phyloP scores from a whole-genome alignment of 768 basidiomycete species.

The Leccinum truebloodii region DNA sequence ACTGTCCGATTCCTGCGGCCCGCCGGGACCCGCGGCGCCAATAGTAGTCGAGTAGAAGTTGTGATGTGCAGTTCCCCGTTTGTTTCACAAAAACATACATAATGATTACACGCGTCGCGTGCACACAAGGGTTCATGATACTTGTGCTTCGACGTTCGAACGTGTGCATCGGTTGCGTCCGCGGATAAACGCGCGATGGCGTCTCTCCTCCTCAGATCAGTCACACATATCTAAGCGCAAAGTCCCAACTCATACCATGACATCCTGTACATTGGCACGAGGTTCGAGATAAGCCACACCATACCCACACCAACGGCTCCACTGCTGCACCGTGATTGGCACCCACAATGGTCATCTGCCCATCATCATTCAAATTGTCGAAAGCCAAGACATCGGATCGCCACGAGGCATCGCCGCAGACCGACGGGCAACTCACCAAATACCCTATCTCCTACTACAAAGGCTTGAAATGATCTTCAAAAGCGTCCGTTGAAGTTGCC shows the following conservation, averaged over 20 bases:
- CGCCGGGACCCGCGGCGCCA: neutral
- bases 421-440: neutral
- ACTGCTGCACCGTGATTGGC: neutral
- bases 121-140: no score
- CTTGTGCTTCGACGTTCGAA: no score
- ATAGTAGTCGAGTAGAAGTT: neutral
- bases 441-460: neutral
- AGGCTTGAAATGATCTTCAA: conserved; percentile 4
- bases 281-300: conserved; percentile 1
- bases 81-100: neutral
- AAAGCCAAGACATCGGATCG: neutral
- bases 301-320: neutral
- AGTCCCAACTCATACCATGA: neutral
- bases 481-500: neutral
- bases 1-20: neutral
- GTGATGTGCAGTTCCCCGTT: neutral
- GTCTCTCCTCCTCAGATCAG: neutral
- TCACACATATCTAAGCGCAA: neutral
- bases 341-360: neutral
- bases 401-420: neutral
- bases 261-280: neutral
- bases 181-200: neutral
- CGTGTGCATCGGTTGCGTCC: neutral
- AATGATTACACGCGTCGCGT: no score
- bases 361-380: neutral